phyloP scores from a whole-genome alignment of 441 rosid species.

The Adansonia madagascariensis region DNA sequence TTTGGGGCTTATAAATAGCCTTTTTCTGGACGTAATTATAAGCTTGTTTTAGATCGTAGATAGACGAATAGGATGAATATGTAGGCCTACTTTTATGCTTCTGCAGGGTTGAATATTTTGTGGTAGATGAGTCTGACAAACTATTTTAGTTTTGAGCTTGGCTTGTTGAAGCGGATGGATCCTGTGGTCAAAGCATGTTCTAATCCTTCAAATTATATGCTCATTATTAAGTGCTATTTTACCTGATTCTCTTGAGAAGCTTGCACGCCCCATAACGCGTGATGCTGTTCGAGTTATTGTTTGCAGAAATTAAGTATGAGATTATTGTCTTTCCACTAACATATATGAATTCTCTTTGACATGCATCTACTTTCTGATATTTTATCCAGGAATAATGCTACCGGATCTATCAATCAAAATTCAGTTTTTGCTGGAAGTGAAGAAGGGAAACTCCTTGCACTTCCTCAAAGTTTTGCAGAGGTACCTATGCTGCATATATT shows the following conservation, averaged over 20 bases:
- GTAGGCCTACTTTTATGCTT: slow-evolving; percentile 6
- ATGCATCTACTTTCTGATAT: slow-evolving; percentile 21
- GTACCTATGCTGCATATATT: slow-evolving; percentile 41
- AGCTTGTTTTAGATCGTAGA: background rate
- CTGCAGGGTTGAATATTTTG: slow-evolving; percentile 85
- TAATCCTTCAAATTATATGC: slow-evolving; percentile 79
- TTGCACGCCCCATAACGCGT: slow-evolving; percentile 88
- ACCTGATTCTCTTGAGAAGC: slow-evolving; percentile 90
- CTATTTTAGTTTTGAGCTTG: slow-evolving; percentile 63
- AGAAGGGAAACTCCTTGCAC: slow-evolving; percentile 92
- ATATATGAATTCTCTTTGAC: slow-evolving; percentile 7
- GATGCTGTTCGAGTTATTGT: slow-evolving; percentile 92
- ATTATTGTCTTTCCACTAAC: background rate
- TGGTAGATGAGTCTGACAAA: slow-evolving; percentile 95
- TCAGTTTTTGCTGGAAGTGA: slow-evolving; percentile 89
- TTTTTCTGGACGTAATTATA: background rate
- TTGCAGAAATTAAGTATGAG: slow-evolving; percentile 72
- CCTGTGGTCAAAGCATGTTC: slow-evolving; percentile 89
- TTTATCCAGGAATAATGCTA: slow-evolving; percentile 76
- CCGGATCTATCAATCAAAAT: slow-evolving; percentile 81
- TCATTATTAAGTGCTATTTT: slow-evolving; percentile 93
- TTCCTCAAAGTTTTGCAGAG: slow-evolving; percentile 89
- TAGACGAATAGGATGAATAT: slow-evolving; percentile 4
- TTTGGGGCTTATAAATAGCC: slow-evolving; percentile 25
- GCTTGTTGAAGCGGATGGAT: slow-evolving; percentile 84